Evolutionary conservation across 164 flowering plant species (phyloP).

Genomic region (Euptelea pleiosperma): DNA sequence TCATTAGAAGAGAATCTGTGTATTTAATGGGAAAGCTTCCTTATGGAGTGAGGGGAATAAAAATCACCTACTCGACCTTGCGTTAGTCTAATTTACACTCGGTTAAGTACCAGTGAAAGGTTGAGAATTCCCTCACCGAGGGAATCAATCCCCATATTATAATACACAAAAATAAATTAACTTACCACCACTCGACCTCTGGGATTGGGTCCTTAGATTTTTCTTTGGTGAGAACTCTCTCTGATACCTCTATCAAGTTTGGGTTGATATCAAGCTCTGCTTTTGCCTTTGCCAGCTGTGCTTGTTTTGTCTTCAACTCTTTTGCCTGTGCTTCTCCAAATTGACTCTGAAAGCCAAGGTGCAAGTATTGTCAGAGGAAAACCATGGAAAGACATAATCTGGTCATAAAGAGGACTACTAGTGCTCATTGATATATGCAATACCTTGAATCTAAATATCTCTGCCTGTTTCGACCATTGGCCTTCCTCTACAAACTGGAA

Average conservation of each 20-base stretch:
- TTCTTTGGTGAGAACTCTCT: constrained; percentile 72
- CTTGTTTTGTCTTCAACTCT: constrained; percentile 87
- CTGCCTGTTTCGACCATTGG: constrained; percentile 93
- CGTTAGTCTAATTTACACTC: too few species aligned
- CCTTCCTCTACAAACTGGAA: constrained; percentile 99
- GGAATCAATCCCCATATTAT: background rate
- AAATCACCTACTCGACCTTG: too few species aligned
- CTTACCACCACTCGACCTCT: constrained; percentile 96
- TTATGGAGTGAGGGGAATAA: too few species aligned
- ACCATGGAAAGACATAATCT: background rate
- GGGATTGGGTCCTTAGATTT: constrained; percentile 88
- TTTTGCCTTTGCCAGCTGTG: constrained; percentile 85
- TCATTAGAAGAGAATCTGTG: background rate
- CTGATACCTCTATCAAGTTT: constrained; percentile 89
- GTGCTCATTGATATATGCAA: background rate
- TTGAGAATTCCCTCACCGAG: too few species aligned
- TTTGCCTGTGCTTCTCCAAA: constrained; percentile 98
- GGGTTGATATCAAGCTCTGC: constrained; percentile 93
- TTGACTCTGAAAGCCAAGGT: constrained; percentile 53
- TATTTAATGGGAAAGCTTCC: too few species aligned
- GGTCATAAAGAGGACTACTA: background rate
- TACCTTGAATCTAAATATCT: constrained; percentile 79
- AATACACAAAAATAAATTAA: constrained; percentile 5
- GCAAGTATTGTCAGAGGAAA: background rate
- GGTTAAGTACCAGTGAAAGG: too few species aligned